A percentile compares a stretch with the other conserved stretches of the same genome.
Evolutionary conservation across 192 early-diverging fungal genomes (phyloP).

Genomic region (Coemansia sp.): DNA sequence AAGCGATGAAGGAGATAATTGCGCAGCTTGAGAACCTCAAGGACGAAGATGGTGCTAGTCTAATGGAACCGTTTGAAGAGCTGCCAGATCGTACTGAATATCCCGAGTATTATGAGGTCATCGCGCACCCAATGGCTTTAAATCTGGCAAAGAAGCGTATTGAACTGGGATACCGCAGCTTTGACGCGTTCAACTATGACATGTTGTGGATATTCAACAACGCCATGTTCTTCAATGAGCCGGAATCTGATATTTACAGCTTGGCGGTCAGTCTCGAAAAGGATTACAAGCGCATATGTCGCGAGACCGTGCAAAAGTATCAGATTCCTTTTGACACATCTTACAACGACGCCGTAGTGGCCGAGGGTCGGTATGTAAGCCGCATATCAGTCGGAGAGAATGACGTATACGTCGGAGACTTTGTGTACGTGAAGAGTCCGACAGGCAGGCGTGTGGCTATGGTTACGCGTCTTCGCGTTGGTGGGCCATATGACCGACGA

Average conservation of each 20-base stretch:
- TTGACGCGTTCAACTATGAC: slow-evolving; percentile 78
- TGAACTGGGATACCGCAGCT: slow-evolving; percentile 60
- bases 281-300: slow-evolving; percentile 39
- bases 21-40: slow-evolving; percentile 25
- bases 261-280: slow-evolving; percentile 61
- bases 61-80: slow-evolving; percentile 76
- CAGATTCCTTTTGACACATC: slow-evolving; percentile 47
- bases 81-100: slow-evolving; percentile 75
- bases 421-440: slow-evolving; percentile 37
- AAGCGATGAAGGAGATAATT: slow-evolving; percentile 47
- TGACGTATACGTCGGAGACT: slow-evolving; percentile 50
- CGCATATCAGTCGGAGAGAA: slow-evolving; percentile 38
- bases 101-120: slow-evolving; percentile 89
- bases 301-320: slow-evolving; percentile 28
- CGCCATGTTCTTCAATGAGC: slow-evolving; percentile 87
- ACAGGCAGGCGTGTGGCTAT: slow-evolving; percentile 39
- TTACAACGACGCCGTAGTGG: slow-evolving; percentile 31
- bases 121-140: slow-evolving; percentile 74
- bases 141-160: slow-evolving; percentile 61
- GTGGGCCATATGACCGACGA: slow-evolving; percentile 37
- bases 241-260: slow-evolving; percentile 78
- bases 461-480: slow-evolving; percentile 41
- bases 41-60: slow-evolving; percentile 55
- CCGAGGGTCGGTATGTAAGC: slow-evolving; percentile 45
- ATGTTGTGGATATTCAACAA: slow-evolving; percentile 85